Conservation (phyloP, 768 basidiomycete genomes). For the Lentinula edodes region DNA sequence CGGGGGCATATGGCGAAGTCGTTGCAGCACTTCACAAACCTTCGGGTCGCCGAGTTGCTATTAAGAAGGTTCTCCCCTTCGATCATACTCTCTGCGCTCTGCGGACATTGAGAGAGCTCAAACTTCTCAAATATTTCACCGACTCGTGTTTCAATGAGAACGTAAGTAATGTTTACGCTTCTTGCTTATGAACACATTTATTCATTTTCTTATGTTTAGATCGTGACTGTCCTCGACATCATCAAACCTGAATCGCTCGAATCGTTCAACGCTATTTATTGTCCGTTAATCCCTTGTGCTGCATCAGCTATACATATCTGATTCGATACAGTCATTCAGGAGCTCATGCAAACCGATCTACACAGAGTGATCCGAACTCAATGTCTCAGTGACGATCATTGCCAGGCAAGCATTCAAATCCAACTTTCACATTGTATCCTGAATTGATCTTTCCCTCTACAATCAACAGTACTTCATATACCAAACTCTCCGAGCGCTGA, state of each 20-base stretch:
- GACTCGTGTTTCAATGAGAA: constrained; percentile 89
- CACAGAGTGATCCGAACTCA: constrained; percentile 95
- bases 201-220: constrained; percentile 35
- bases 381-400: constrained; percentile 90
- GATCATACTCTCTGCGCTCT: constrained; percentile 95
- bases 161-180: constrained; percentile 32
- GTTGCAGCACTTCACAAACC: constrained; percentile 88
- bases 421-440: background rate
- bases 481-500: constrained; percentile 91
- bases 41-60: constrained; percentile 87
- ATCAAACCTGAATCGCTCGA: constrained; percentile 79
- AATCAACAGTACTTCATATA: constrained; percentile 80
- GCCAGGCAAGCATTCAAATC: background rate
- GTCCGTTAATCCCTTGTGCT: constrained; percentile 30
- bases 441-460: constrained; percentile 24
- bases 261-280: constrained; percentile 80
- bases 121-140: constrained; percentile 77
- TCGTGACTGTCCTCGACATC: constrained; percentile 87
- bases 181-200: background rate
- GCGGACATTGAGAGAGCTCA: constrained; percentile 81
- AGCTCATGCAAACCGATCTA: constrained; percentile 95
- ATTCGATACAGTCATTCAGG: constrained; percentile 65
- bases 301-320: background rate
- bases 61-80: constrained; percentile 94
- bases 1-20: constrained; percentile 93